Conservation (phyloP, 257 asterid species). For the Solanum peruvianum region DNA sequence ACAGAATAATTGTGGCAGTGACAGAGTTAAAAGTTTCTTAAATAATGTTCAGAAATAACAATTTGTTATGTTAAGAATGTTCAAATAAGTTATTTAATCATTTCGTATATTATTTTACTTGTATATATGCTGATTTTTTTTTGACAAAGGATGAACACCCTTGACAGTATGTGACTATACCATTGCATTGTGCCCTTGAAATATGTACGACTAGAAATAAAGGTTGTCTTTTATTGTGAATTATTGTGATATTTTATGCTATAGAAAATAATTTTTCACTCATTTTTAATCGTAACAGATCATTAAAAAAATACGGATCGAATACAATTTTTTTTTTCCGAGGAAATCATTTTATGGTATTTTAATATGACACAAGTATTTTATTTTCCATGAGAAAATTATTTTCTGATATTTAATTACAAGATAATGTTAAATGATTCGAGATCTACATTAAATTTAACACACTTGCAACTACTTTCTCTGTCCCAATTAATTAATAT, state of each 20-base stretch:
- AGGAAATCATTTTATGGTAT: neutral
- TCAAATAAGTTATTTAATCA: too few species aligned
- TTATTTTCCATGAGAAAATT: neutral
- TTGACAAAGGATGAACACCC: too few species aligned
- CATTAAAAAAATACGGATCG: neutral
- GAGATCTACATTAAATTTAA: neutral
- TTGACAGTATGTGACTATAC: too few species aligned
- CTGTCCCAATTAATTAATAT: neutral
- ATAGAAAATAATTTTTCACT: accelerated
- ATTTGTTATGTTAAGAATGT: too few species aligned
- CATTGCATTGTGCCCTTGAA: too few species aligned
- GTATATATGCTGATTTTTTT: too few species aligned
- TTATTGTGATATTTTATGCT: neutral
- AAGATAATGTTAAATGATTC: neutral
- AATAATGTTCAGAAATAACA: too few species aligned
- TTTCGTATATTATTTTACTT: too few species aligned
- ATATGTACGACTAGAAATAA: too few species aligned
- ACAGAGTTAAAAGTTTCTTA: too few species aligned
- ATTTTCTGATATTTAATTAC: neutral
- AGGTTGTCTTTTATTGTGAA: neutral
- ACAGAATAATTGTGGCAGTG: too few species aligned
- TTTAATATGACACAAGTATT: neutral
- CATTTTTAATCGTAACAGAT: neutral
- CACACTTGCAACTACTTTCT: neutral
- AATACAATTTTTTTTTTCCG: too few species aligned